Evolutionary conservation across 106 monocot species (phyloP).

Genomic region (Dioscorea zingiberensis): DNA sequence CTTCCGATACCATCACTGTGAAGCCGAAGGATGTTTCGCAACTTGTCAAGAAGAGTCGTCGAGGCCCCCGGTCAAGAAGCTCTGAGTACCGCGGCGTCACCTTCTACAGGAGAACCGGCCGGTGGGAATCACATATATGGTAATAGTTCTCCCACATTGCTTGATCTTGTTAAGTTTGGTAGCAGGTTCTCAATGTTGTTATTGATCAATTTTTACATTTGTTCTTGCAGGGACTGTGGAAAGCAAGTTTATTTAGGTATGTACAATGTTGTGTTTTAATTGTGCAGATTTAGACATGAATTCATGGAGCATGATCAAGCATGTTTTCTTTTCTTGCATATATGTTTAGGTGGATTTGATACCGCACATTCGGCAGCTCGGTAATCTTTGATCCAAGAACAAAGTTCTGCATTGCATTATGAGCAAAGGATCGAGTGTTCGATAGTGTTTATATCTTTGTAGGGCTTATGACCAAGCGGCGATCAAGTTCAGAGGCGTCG

Average conservation of each 20-base stretch:
- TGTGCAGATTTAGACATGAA: too few species aligned
- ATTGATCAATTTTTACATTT: background rate
- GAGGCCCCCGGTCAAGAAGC: constrained; percentile 89
- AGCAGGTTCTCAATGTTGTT: too few species aligned
- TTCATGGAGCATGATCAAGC: too few species aligned
- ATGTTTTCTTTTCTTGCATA: background rate
- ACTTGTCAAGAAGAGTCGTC: constrained; percentile 45
- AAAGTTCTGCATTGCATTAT: too few species aligned
- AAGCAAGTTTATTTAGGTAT: constrained; percentile 65
- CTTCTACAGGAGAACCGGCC: constrained; percentile 89
- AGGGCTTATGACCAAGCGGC: constrained; percentile 63
- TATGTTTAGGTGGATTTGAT: constrained; percentile 48
- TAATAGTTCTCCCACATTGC: constrained; percentile 11
- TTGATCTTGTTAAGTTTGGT: too few species aligned
- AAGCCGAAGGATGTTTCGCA: constrained; percentile 2
- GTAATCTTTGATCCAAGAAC: background rate
- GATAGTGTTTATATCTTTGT: background rate
- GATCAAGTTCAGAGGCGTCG: constrained; percentile 50
- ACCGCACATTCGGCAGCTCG: constrained; percentile 57
- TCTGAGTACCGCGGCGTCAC: constrained; percentile 97
- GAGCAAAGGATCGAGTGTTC: too few species aligned
- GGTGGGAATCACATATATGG: constrained; percentile 99
- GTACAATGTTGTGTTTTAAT: background rate
- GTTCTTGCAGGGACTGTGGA: constrained; percentile 57
- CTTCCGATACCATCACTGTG: background rate